Evolutionary conservation across 768 basidiomycete genomes (phyloP).

Genomic region (Termitomyces bulborhizus): DNA sequence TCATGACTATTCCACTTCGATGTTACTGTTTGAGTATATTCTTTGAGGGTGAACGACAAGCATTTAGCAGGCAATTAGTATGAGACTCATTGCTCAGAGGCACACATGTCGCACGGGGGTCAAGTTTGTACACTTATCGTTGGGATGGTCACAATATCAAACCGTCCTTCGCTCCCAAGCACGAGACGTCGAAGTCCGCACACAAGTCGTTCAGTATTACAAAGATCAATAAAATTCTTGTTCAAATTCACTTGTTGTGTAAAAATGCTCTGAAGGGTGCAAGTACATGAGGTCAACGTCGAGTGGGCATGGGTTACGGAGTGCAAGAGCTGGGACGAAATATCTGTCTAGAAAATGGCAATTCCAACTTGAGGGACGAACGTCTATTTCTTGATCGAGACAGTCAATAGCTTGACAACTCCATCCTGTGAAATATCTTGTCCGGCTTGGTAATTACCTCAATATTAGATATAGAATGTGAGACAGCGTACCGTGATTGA

Average conservation of each 20-base stretch:
- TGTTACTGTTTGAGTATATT: too few relatives aligned
- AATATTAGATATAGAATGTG: not conserved
- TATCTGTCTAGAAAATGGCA: too few relatives aligned
- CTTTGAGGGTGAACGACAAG: not conserved
- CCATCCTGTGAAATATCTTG: conserved; percentile 46
- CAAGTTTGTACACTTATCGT: too few relatives aligned
- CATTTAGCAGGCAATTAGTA: not conserved
- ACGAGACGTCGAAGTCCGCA: not conserved
- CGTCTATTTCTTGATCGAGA: conserved; percentile 24
- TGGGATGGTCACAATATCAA: too few relatives aligned
- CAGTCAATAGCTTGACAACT: conserved; percentile 41
- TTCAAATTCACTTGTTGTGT: not conserved
- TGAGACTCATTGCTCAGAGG: not conserved
- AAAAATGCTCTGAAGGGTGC: not conserved
- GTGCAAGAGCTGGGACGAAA: not conserved
- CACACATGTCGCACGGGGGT: not conserved
- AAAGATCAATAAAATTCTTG: not conserved
- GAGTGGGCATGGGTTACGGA: not conserved
- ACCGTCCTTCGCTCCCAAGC: not conserved
- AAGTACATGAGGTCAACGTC: not conserved
- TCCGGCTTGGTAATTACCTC: not conserved
- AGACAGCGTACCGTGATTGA: conserved; percentile 43
- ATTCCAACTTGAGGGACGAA: not conserved
- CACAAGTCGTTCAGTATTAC: not conserved
- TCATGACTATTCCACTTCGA: too few relatives aligned